These are phyloP conservation scores for Emydomyces testavorans DNA, from an alignment of 2,329 filamentous ascomycete species.

Conservation along the genomic window DNA sequence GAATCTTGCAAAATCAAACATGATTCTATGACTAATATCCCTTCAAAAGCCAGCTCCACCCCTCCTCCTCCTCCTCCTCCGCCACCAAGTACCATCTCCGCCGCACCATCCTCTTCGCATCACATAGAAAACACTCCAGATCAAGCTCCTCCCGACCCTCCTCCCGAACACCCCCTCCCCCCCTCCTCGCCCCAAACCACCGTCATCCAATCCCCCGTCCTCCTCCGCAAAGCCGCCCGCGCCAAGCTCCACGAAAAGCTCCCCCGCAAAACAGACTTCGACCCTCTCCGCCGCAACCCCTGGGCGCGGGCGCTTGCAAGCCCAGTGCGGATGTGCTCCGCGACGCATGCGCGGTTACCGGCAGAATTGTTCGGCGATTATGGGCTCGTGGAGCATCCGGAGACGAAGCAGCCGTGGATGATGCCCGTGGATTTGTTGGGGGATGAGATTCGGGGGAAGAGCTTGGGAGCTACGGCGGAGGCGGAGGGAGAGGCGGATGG, in stretches of 20 bases:
- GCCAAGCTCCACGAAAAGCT: slow-evolving; percentile 8
- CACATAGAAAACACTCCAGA: background rate
- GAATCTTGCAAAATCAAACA: background rate
- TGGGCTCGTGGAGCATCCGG: slow-evolving; percentile 26
- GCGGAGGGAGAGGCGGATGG: slow-evolving; percentile 1
- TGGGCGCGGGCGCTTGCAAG: slow-evolving; percentile 34
- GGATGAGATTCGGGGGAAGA: slow-evolving; percentile 21
- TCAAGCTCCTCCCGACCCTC: background rate
- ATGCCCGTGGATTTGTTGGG: slow-evolving; percentile 26
- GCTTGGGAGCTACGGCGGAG: background rate
- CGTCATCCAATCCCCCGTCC: slow-evolving; percentile 12
- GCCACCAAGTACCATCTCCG: background rate
- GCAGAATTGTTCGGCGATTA: slow-evolving; percentile 27
- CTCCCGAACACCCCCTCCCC: background rate
- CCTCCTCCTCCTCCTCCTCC: background rate
- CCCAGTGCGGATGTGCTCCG: slow-evolving; percentile 26
- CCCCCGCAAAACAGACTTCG: slow-evolving; percentile 15
- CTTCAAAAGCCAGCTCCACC: background rate
- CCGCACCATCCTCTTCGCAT: too few species aligned
- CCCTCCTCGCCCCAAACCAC: background rate
- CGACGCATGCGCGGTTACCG: slow-evolving; percentile 28
- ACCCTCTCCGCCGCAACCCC: slow-evolving; percentile 28
- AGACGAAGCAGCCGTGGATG: slow-evolving; percentile 23
- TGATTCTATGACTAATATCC: background rate
- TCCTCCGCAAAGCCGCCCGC: slow-evolving; percentile 8